Evolutionary conservation across 2,329 filamentous ascomycete species (phyloP), one percentile per base, ranked within the genome.

Genomic region (Colletotrichum lindemuthianum): DNA sequence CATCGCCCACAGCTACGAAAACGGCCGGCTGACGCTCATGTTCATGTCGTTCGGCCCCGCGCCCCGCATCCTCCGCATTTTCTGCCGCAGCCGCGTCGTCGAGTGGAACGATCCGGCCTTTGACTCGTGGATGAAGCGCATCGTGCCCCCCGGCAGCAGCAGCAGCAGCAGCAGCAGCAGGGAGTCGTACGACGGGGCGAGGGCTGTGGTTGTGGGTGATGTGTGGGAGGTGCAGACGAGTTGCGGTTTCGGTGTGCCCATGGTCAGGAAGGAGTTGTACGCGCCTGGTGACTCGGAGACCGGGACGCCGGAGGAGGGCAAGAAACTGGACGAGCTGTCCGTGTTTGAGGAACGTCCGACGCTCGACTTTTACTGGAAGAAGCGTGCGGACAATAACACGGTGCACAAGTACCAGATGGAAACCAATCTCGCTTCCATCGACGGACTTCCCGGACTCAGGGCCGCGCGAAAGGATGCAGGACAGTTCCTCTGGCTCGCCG

Each of bases 1-100:
- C 3, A 89, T 94, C 65, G 82, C 87, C 5, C 91, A 94, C 71
- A 76, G 92, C 10, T 89, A 92, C 73, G 91, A 95, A 72, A 94
- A 94, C 70, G 90, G 88, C 36, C 85, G 92, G 13, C 84, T 91
- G 15, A 92, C 90, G 6, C 78, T 94, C 72, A 88, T 93, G 83
- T 92, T 93, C 77, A 90, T 85, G 73, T 88, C 86, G 24, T 91
- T 90, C 67, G 86, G 84, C 1, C 69, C 78, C 4, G 72, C 78
- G 0, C 88, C 89, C 13, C 81, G 87, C 59, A 91, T 92, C 70
- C 73, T 90, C 73, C 79, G 89, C 6, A 80, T 90, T 53, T 91
- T 89, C 73, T 90, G 88, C 72, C 81, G 71, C 8, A 85, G 85
- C 5, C 75, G 72, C 6, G 84, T 91, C 8, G 76, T 91, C 3